phyloP scores from a whole-genome alignment of 2,329 filamentous ascomycete species.

The Beauveria brongniartii region DNA sequence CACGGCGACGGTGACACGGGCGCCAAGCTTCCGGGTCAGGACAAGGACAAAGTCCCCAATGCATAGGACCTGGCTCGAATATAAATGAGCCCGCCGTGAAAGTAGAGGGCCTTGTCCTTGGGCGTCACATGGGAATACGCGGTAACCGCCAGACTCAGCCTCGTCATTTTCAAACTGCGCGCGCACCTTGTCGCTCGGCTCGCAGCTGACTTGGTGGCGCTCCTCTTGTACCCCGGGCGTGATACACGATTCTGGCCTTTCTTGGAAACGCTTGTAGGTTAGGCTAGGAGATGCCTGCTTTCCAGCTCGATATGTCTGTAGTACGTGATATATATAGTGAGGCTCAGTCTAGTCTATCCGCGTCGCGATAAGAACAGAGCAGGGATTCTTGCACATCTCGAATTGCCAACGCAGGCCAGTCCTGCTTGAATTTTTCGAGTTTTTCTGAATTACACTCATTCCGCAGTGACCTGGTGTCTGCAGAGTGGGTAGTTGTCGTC shows the following conservation, averaged over 20 bases:
- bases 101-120: constrained; percentile 14
- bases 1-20: constrained; percentile 25
- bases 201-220: neutral
- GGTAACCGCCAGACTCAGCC: constrained; percentile 13
- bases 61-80: constrained; percentile 1
- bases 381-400: neutral
- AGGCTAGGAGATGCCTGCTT: neutral
- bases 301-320: neutral
- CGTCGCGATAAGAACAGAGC: neutral
- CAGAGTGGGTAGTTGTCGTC: too few relatives aligned
- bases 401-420: too few relatives aligned
- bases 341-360: too few relatives aligned
- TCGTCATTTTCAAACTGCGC: constrained; percentile 20
- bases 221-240: neutral
- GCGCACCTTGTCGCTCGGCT: neutral
- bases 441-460: too few relatives aligned
- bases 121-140: constrained; percentile 23
- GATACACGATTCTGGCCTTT: neutral
- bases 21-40: constrained; percentile 23
- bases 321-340: too few relatives aligned
- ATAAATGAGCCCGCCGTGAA: neutral
- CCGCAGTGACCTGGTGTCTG: too few relatives aligned
- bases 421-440: neutral
- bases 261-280: neutral
- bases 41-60: constrained; percentile 22